These are phyloP conservation scores for Pelargonium cotyledonis DNA, from an alignment of 441 rosid genomes.

Conservation along the genomic window DNA sequence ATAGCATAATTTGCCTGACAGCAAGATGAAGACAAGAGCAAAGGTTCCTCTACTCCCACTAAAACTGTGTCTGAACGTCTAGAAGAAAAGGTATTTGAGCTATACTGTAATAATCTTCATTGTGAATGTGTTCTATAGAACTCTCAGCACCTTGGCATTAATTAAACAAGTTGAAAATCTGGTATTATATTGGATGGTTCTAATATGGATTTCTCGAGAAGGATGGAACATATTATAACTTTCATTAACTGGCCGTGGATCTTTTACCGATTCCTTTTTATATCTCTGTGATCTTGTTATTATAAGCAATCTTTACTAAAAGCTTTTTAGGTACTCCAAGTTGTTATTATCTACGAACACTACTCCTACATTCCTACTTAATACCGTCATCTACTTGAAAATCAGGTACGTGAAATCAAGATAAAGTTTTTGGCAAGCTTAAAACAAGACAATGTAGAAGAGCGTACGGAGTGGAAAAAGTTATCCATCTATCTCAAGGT, in stretches of 20 bases:
- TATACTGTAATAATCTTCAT: slow-evolving; percentile 1
- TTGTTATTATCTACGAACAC: slow-evolving; percentile 17
- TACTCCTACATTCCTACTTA: slow-evolving; percentile 2
- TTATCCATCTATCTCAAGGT: slow-evolving; percentile 70
- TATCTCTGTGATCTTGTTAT: slow-evolving; percentile 1
- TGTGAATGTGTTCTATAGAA: background rate
- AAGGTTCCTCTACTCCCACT: slow-evolving; percentile 43
- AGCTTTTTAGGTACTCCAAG: background rate
- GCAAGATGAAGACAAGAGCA: slow-evolving; percentile 74
- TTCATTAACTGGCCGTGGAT: too few relatives aligned
- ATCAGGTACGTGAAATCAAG: slow-evolving; percentile 83
- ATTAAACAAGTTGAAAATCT: too few relatives aligned
- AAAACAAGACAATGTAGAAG: slow-evolving; percentile 72
- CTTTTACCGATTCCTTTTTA: background rate
- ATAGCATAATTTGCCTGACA: slow-evolving; percentile 23
- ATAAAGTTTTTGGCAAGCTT: slow-evolving; percentile 65
- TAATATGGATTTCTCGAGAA: too few relatives aligned
- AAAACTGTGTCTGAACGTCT: slow-evolving; percentile 67
- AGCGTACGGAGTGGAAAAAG: slow-evolving; percentile 68
- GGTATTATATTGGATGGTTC: too few relatives aligned
- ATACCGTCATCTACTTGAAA: slow-evolving; percentile 17
- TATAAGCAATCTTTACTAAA: background rate
- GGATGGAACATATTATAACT: too few relatives aligned
- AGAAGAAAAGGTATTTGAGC: slow-evolving; percentile 63
- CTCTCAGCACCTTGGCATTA: background rate